These are phyloP conservation scores for Aquanectria penicillioides DNA, from an alignment of 2,329 filamentous ascomycete genomes.

Conservation along the genomic window DNA sequence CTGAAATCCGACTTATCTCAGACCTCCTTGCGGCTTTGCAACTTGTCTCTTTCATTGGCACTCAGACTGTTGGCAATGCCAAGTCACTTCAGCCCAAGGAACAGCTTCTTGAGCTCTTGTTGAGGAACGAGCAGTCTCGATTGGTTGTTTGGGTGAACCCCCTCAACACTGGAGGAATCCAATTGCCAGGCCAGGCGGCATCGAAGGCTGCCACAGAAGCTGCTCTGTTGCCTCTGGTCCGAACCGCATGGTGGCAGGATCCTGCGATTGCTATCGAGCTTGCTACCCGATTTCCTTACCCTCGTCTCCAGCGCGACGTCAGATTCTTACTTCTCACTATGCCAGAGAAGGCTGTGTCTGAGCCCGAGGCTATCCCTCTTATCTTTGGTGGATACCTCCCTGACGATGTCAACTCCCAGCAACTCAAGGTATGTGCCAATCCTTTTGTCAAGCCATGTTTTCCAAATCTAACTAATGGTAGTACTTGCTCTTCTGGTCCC, in stretches of 20 bases:
- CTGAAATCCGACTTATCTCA: constrained; percentile 83
- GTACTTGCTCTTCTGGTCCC: constrained; percentile 93
- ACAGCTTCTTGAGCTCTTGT: constrained; percentile 79
- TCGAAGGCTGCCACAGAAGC: constrained; percentile 54
- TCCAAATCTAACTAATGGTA: constrained; percentile 47
- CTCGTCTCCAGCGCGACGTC: constrained; percentile 78
- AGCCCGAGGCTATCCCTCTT: constrained; percentile 85
- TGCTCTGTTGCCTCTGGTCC: constrained; percentile 71
- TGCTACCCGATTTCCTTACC: constrained; percentile 79
- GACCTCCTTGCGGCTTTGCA: constrained; percentile 78
- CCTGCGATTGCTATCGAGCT: constrained; percentile 90
- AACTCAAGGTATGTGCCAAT: constrained; percentile 74
- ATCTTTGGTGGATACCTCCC: constrained; percentile 82
- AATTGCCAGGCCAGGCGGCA: constrained; percentile 51
- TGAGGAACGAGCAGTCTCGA: constrained; percentile 86
- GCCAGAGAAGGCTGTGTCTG: constrained; percentile 82
- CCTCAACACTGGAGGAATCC: constrained; percentile 65
- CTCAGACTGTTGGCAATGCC: constrained; percentile 61
- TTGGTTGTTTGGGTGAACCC: constrained; percentile 92
- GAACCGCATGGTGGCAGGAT: constrained; percentile 87
- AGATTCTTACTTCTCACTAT: constrained; percentile 83
- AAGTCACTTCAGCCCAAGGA: constrained; percentile 82
- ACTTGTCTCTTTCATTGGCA: constrained; percentile 69
- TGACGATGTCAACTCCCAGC: constrained; percentile 78
- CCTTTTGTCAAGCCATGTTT: background rate